A percentile compares a stretch with the other conserved stretches of the same genome.
These are phyloP conservation scores for Pleurotus tuber-regium DNA, from an alignment of 768 basidiomycete genomes.

Conservation along the genomic window DNA sequence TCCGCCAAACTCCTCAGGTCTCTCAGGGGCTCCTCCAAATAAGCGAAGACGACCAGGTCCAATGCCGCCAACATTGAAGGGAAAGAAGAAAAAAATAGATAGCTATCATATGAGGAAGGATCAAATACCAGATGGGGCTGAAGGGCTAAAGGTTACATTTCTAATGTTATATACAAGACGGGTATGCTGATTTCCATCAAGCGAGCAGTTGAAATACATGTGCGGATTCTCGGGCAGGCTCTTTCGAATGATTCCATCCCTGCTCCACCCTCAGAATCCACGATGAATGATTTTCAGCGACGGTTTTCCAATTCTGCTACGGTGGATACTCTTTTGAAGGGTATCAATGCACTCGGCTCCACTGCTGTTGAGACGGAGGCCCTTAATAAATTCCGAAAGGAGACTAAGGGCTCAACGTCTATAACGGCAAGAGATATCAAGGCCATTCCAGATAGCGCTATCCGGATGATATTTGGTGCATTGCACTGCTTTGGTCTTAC, in stretches of 20 bases:
- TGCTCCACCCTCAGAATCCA: background rate
- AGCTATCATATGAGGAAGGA: background rate
- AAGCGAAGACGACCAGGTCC: background rate
- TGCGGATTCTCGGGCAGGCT: background rate
- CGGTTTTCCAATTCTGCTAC: background rate
- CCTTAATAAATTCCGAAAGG: background rate
- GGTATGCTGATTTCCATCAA: background rate
- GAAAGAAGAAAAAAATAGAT: background rate
- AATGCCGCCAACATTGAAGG: background rate
- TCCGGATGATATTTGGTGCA: background rate
- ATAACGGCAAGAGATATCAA: background rate
- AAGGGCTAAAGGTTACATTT: background rate
- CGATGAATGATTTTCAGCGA: background rate
- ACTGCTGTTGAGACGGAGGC: background rate
- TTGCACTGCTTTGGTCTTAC: background rate
- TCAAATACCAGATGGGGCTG: background rate
- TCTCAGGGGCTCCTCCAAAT: background rate
- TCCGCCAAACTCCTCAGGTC: background rate
- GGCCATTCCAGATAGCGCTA: background rate
- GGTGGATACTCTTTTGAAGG: background rate
- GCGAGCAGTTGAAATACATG: background rate
- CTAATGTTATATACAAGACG: background rate
- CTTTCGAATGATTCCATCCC: background rate
- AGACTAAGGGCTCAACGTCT: background rate
- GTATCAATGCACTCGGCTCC: background rate